Evolutionary conservation across 2,329 filamentous ascomycete genomes (phyloP), one percentile per base, ranked within the genome.

Genomic region (Rosellinia necatrix): DNA sequence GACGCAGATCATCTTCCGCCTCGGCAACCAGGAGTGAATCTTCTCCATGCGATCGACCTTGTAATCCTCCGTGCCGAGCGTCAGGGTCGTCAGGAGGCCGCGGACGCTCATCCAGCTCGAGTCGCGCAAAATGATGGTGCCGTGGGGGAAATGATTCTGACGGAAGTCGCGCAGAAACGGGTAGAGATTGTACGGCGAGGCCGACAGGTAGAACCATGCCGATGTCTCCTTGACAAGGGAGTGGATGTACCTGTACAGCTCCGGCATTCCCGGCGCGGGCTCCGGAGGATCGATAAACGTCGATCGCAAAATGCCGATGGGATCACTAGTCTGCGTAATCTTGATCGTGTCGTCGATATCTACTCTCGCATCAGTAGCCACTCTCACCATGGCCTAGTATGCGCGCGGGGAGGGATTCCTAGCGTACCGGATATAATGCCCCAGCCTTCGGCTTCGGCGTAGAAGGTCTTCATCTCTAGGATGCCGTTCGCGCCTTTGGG

Each of bases 291-390:
- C 88, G 42, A 90, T 83, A 67, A 97, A 97, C 0, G 93, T 97
- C 48, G 88, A 88, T 42, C 84, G 82, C 4, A 97, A 77, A 66
- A 97, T 93, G 2, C 91, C 91, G 6, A 89, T 80, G 0, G 91
- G 87, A 46, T 90, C 88, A 38, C 87, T 84, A 0, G 93, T 96
- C 71, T 89, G 80, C 0, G 93, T 97, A 63, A 92, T 78, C 74
- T 97, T 97, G 78, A 97, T 96, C 0, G 92, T 96, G 73, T 97
- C 93, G 69, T 97, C 94, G 63, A 97, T 84, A 66, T 97, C 93
- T 87, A 44, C 29, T 30, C n/a, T 13, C 12, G 21, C 24, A 44
- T 66, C 53, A 65, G 37, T 34, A n/a, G n/a, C 25, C 29, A 9
- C 21, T 37, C 15, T 30, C 9, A 9, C n/a, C n/a, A n/a, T n/a